Conservation (phyloP, 345 rosid genomes). For the Clarkia xantiana region DNA sequence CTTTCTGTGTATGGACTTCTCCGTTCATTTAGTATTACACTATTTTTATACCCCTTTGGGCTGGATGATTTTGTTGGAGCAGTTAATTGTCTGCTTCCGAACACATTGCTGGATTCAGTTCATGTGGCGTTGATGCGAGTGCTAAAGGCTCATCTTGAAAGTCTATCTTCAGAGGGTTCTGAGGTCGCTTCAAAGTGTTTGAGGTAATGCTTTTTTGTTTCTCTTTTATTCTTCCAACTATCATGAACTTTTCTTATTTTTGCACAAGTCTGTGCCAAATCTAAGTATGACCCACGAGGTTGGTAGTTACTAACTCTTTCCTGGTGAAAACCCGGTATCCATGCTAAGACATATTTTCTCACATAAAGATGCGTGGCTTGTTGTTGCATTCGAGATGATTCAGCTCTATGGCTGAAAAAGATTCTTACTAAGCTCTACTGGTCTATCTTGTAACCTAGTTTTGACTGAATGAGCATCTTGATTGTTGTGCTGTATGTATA, state of each 20-base stretch:
- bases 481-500: not conserved
- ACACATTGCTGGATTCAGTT: constrained; percentile 66
- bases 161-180: constrained; percentile 51
- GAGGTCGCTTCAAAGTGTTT: constrained; percentile 62
- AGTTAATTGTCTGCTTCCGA: constrained; percentile 46
- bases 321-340: too few relatives aligned
- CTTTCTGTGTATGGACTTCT: constrained; percentile 74
- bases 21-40: constrained; percentile 58
- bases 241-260: too few relatives aligned
- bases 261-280: too few relatives aligned
- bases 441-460: too few relatives aligned
- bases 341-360: too few relatives aligned
- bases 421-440: too few relatives aligned
- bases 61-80: constrained; percentile 90
- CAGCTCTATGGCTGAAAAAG: too few relatives aligned
- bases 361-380: too few relatives aligned
- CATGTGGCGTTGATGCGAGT: constrained; percentile 66
- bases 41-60: constrained; percentile 71
- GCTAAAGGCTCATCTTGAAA: constrained; percentile 52
- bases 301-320: too few relatives aligned
- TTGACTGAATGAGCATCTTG: not conserved
- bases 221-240: too few relatives aligned
- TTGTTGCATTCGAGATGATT: too few relatives aligned
- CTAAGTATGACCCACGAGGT: too few relatives aligned
- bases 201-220: constrained; percentile 30